Evolutionary conservation across 495 filamentous ascomycete genomes (phyloP).

Genomic region (Neurospora cerealis): DNA sequence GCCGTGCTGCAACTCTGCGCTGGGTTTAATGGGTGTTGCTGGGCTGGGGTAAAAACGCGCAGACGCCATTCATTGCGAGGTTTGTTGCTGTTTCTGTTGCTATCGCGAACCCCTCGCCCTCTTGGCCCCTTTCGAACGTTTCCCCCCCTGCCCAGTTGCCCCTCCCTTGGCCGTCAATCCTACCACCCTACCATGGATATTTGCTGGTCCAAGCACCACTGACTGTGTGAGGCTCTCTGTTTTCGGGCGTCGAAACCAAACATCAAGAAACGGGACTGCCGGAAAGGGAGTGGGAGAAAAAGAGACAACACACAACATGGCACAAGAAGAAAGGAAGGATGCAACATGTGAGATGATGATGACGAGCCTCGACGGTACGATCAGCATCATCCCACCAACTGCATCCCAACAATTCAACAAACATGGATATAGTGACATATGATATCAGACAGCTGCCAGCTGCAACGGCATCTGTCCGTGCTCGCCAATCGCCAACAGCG

Average conservation of each 20-base stretch:
- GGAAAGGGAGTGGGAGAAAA: neutral
- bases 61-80: neutral
- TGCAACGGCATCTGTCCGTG: neutral
- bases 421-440: neutral
- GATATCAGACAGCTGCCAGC: neutral
- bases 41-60: neutral
- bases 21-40: neutral
- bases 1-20: neutral
- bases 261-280: neutral
- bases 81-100: neutral
- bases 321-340: neutral
- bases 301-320: neutral
- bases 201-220: neutral
- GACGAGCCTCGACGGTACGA: neutral
- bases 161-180: neutral
- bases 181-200: neutral
- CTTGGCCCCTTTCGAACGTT: neutral
- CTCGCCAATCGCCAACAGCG: neutral
- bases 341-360: neutral
- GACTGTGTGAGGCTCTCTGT: neutral
- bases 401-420: neutral
- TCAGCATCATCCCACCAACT: neutral
- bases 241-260: neutral
- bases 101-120: neutral
- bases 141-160: neutral